phyloP scores from a whole-genome alignment of 1,284 basidiomycete genomes.

The Cryptococcus sp. region DNA sequence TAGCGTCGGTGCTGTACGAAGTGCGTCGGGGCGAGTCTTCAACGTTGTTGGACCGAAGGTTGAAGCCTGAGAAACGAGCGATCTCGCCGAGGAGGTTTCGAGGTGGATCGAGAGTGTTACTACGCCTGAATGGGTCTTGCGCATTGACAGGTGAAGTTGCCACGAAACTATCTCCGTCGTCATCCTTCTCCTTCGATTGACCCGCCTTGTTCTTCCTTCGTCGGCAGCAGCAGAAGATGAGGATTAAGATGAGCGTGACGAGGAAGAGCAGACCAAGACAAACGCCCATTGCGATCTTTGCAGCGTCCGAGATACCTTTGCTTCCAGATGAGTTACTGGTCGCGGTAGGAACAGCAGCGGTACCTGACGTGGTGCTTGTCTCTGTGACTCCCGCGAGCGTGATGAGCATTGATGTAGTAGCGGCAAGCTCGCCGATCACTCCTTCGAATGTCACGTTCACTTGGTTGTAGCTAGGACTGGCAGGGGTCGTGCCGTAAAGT shows the following conservation, averaged over 20 bases:
- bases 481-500: slow-evolving; percentile 44
- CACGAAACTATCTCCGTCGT: slow-evolving; percentile 42
- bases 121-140: slow-evolving; percentile 33
- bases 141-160: slow-evolving; percentile 28
- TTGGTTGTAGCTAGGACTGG: slow-evolving; percentile 33
- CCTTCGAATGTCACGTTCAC: slow-evolving; percentile 45
- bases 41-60: slow-evolving; percentile 14
- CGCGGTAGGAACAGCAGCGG: slow-evolving; percentile 14
- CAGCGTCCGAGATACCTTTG: slow-evolving; percentile 42
- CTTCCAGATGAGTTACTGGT: slow-evolving; percentile 6
- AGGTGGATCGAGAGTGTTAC: slow-evolving; percentile 24
- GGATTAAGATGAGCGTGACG: slow-evolving; percentile 40
- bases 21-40: slow-evolving; percentile 8
- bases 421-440: slow-evolving; percentile 22
- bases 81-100: slow-evolving; percentile 38
- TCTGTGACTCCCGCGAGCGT: slow-evolving; percentile 33
- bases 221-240: slow-evolving; percentile 48
- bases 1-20: slow-evolving; percentile 25
- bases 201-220: slow-evolving; percentile 27
- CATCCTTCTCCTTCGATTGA: slow-evolving; percentile 21
- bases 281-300: slow-evolving; percentile 51
- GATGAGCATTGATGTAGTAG: slow-evolving; percentile 35
- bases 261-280: slow-evolving; percentile 47
- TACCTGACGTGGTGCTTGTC: slow-evolving; percentile 19
- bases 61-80: slow-evolving; percentile 35